These are phyloP conservation scores for Breviolum minutum DNA, from an alignment of 73 alveolate genomes.

Conservation along the genomic window DNA sequence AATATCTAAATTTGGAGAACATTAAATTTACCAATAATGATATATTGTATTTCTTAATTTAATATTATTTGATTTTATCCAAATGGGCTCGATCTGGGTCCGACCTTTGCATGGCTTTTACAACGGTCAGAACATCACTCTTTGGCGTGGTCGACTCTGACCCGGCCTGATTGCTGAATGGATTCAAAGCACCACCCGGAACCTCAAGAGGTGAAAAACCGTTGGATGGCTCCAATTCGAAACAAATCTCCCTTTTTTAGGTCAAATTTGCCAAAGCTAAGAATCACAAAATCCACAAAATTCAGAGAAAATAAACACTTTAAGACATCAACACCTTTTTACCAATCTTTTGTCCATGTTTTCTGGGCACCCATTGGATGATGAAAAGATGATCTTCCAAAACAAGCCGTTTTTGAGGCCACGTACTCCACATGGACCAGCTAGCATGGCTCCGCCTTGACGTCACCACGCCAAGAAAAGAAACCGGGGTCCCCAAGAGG, in stretches of 20 bases:
- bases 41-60: not conserved
- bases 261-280: not conserved
- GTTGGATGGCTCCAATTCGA: not conserved
- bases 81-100: constrained; percentile 41
- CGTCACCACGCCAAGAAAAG: too few species aligned
- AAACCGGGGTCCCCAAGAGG: too few species aligned
- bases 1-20: not conserved
- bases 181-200: not conserved
- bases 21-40: not conserved
- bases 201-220: not conserved
- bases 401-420: too few species aligned
- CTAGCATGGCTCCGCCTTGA: too few species aligned
- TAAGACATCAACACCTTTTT: too few species aligned
- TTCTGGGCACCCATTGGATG: too few species aligned
- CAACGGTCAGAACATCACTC: not conserved
- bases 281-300: too few species aligned
- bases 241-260: not conserved
- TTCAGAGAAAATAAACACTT: too few species aligned
- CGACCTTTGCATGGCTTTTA: not conserved
- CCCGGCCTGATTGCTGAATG: not conserved
- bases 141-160: not conserved
- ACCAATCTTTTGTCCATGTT: too few species aligned
- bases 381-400: too few species aligned
- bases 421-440: too few species aligned
- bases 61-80: not conserved